Evolutionary conservation across 2,329 filamentous ascomycete genomes (phyloP).

Genomic region (Hymenoscyphus scutula): DNA sequence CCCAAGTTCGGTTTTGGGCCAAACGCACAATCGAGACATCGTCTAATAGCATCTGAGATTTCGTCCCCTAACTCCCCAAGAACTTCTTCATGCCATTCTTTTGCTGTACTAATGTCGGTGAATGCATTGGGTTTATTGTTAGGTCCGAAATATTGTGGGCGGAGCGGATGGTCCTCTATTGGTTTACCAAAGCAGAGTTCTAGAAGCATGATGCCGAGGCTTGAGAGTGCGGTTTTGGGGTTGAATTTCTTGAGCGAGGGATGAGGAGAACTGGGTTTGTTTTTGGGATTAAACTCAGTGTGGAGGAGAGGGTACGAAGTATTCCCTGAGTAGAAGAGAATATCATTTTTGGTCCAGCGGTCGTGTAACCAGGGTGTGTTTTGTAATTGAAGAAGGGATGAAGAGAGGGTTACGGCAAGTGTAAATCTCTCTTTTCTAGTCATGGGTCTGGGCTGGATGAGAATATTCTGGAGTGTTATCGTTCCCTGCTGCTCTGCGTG

Average conservation of each 20-base stretch:
- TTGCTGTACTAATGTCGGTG: background rate
- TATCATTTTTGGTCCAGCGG: constrained; percentile 12
- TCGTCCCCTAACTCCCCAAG: background rate
- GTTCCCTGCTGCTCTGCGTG: background rate
- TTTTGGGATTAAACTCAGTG: background rate
- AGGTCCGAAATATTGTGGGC: background rate
- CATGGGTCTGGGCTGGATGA: background rate
- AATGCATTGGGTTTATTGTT: background rate
- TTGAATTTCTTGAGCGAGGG: background rate
- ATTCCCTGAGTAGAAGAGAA: constrained; percentile 3
- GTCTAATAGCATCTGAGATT: constrained; percentile 1
- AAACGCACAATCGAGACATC: constrained; percentile 3
- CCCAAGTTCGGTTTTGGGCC: background rate
- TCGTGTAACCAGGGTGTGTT: constrained; percentile 13
- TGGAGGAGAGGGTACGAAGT: background rate
- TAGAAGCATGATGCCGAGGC: background rate
- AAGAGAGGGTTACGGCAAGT: constrained; percentile 10
- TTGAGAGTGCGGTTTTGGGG: background rate
- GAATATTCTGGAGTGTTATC: background rate
- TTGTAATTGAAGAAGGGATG: constrained; percentile 11
- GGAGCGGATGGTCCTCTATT: background rate
- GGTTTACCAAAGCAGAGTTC: constrained; percentile 2
- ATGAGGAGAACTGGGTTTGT: background rate
- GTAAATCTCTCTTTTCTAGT: constrained; percentile 7
- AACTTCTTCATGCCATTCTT: constrained; percentile 1